phyloP scores from a whole-genome alignment of 768 basidiomycete species.

The Tricholoma furcatifolium region DNA sequence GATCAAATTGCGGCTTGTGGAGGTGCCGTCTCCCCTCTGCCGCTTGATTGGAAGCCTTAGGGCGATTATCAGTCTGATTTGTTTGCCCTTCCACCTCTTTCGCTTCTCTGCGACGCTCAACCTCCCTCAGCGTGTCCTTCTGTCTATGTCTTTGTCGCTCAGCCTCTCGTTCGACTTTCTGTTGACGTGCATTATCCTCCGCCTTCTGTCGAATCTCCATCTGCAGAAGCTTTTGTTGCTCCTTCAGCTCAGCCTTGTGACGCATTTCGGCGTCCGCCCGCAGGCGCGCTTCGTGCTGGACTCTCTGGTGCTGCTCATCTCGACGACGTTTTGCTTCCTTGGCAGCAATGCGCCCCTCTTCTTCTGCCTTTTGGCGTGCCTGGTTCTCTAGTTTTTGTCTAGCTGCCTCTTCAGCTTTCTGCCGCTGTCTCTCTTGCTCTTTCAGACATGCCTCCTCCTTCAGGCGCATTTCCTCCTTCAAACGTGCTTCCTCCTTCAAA shows the following conservation, averaged over 20 bases:
- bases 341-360: slow-evolving; percentile 13
- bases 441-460: slow-evolving; percentile 3
- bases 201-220: slow-evolving; percentile 14
- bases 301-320: slow-evolving; percentile 12
- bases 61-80: slow-evolving; percentile 2
- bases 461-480: slow-evolving; percentile 4
- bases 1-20: neutral
- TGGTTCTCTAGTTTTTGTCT: neutral
- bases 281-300: slow-evolving; percentile 14
- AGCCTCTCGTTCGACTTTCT: neutral
- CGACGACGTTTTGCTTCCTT: slow-evolving; percentile 3
- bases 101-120: slow-evolving; percentile 4
- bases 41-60: neutral
- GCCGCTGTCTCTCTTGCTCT: too few relatives aligned
- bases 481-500: slow-evolving; percentile 13
- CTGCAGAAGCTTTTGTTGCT: slow-evolving; percentile 9
- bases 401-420: neutral
- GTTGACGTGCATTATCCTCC: slow-evolving; percentile 11
- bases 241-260: slow-evolving; percentile 13
- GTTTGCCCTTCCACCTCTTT: neutral
- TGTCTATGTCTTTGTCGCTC: slow-evolving; percentile 4
- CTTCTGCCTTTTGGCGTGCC: slow-evolving; percentile 10
- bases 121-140: neutral
- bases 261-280: slow-evolving; percentile 6
- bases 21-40: slow-evolving; percentile 12